phyloP scores from a whole-genome alignment of 192 early-diverging fungal species.

The Ambispora gerdemannii region DNA sequence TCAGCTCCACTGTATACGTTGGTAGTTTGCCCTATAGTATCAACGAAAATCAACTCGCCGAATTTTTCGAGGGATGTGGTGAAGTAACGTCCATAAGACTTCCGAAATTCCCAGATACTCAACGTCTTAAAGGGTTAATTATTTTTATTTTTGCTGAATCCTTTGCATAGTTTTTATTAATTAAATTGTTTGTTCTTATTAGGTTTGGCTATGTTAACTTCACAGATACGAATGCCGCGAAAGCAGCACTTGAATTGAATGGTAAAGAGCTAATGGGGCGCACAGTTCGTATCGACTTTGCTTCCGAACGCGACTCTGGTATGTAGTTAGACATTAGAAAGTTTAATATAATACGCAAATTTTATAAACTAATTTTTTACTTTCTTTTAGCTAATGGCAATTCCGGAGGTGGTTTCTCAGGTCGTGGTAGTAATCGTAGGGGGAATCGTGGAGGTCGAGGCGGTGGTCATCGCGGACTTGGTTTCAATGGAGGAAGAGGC shows the following conservation, averaged over 20 bases:
- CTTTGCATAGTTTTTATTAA: conserved; percentile 29
- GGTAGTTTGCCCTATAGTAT: conserved; percentile 72
- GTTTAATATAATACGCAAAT: conserved; percentile 30
- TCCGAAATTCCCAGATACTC: conserved; percentile 75
- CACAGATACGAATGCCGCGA: conserved; percentile 58
- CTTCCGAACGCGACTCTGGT: conserved; percentile 41
- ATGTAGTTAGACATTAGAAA: conserved; percentile 34
- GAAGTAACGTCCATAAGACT: conserved; percentile 61
- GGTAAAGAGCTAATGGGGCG: conserved; percentile 76
- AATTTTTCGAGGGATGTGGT: conserved; percentile 62
- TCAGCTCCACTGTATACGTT: conserved; percentile 74
- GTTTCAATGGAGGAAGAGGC: not conserved
- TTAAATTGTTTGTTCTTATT: not conserved
- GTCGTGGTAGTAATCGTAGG: not conserved
- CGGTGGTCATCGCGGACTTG: not conserved
- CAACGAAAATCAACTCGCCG: conserved; percentile 55
- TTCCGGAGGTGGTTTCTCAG: conserved; percentile 17
- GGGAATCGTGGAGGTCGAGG: not conserved
- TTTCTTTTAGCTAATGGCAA: conserved; percentile 38
- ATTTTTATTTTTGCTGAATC: not conserved
- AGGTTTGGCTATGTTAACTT: conserved; percentile 92
- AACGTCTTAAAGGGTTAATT: conserved; percentile 60
- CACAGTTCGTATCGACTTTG: conserved; percentile 84
- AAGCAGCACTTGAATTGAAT: conserved; percentile 78
- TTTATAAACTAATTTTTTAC: conserved; percentile 40